phyloP scores from a whole-genome alignment of 1,284 basidiomycete species.

The Melampsora medusae region DNA sequence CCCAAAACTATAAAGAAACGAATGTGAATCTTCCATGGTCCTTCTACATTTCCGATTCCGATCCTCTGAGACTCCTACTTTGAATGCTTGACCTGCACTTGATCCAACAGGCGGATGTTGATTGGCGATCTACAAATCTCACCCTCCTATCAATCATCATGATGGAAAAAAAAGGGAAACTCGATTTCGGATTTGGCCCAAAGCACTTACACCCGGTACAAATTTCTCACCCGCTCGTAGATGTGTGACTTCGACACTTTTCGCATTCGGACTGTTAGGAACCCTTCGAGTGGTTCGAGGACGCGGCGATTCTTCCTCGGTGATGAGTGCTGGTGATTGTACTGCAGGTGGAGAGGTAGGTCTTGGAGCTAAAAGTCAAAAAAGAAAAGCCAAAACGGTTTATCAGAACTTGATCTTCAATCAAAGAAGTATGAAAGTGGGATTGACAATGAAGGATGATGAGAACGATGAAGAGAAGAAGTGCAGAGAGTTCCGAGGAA shows the following conservation, averaged over 20 bases:
- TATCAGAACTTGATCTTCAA: too few relatives aligned
- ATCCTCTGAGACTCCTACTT: slow-evolving; percentile 86
- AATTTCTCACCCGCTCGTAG: slow-evolving; percentile 30
- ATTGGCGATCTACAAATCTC: slow-evolving; percentile 44
- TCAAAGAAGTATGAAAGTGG: too few relatives aligned
- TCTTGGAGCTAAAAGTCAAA: too few relatives aligned
- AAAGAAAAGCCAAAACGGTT: too few relatives aligned
- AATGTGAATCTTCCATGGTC: slow-evolving; percentile 97
- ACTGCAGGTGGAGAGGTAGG: slow-evolving; percentile 26
- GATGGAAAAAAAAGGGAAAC: too few relatives aligned
- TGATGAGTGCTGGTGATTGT: slow-evolving; percentile 19
- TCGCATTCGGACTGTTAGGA: slow-evolving; percentile 28
- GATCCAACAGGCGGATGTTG: slow-evolving; percentile 58
- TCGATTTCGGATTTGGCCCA: too few relatives aligned
- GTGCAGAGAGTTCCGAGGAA: too few relatives aligned
- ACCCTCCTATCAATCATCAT: too few relatives aligned
- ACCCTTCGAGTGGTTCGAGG: background rate
- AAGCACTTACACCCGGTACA: slow-evolving; percentile 25
- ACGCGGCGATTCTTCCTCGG: background rate
- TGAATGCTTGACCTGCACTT: slow-evolving; percentile 53
- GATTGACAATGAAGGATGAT: too few relatives aligned
- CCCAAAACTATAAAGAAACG: slow-evolving; percentile 90
- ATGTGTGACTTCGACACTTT: slow-evolving; percentile 41
- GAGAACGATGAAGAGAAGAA: too few relatives aligned
- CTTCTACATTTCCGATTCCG: slow-evolving; percentile 75